Percentiles rank a stretch among this genome's conserved stretches.
Evolutionary conservation across 2,329 filamentous ascomycete species (phyloP).

Genomic region (Fusarium miscanthi): DNA sequence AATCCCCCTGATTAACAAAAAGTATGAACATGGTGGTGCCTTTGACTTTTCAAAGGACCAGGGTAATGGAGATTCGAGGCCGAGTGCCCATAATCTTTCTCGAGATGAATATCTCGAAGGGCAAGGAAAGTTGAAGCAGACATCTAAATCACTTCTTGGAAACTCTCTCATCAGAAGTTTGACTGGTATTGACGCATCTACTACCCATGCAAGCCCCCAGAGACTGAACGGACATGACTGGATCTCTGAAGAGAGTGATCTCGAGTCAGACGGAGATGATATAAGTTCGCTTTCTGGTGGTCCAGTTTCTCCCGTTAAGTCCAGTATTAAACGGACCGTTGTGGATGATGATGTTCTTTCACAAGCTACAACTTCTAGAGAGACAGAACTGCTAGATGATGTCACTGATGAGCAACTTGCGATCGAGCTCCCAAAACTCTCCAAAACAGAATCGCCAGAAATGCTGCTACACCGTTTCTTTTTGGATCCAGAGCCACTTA

Average conservation of each 20-base stretch:
- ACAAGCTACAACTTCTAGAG: conserved; percentile 62
- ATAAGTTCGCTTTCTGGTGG: conserved; percentile 63
- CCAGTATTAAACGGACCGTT: conserved; percentile 55
- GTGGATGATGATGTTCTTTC: conserved; percentile 69
- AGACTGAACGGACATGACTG: conserved; percentile 53
- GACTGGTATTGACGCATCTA: conserved; percentile 41
- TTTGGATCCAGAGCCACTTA: conserved; percentile 67
- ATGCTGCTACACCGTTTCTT: conserved; percentile 66
- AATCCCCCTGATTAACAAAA: conserved; percentile 66
- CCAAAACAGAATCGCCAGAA: conserved; percentile 61
- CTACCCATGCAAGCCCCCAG: conserved; percentile 50
- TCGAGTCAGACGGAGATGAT: conserved; percentile 67
- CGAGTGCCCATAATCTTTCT: conserved; percentile 52
- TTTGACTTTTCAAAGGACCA: conserved; percentile 59
- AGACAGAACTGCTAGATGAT: conserved; percentile 60
- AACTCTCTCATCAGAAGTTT: conserved; percentile 45
- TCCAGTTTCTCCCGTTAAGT: conserved; percentile 62
- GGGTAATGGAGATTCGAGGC: conserved; percentile 45
- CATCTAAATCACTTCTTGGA: conserved; percentile 44
- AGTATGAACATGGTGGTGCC: conserved; percentile 67
- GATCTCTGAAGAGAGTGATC: conserved; percentile 62
- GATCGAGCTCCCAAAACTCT: conserved; percentile 61
- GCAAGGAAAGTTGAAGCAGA: conserved; percentile 57
- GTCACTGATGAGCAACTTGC: conserved; percentile 58
- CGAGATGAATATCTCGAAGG: conserved; percentile 62